These are phyloP conservation scores for Phytophthora aleatoria DNA, from an alignment of 352 stramenopile species.

Conservation along the genomic window DNA sequence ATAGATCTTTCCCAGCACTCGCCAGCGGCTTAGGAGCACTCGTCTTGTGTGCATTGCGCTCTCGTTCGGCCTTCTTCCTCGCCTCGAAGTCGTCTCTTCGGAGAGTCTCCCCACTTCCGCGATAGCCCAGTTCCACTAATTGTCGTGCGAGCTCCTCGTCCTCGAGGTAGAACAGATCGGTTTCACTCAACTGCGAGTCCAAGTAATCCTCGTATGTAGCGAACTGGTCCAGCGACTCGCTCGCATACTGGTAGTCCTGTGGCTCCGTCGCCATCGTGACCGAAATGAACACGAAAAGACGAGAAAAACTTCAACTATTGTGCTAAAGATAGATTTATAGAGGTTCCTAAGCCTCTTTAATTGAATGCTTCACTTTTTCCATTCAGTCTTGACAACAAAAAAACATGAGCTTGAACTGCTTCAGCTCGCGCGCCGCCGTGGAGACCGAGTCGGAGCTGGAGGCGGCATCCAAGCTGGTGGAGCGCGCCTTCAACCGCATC, in stretches of 20 bases:
- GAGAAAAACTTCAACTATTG: slow-evolving; percentile 32
- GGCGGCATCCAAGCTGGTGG: slow-evolving; percentile 65
- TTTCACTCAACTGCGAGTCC: slow-evolving; percentile 91
- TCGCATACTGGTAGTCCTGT: slow-evolving; percentile 71
- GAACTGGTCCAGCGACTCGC: slow-evolving; percentile 90
- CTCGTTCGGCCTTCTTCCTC: slow-evolving; percentile 85
- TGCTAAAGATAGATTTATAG: not conserved
- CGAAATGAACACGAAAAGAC: slow-evolving; percentile 17
- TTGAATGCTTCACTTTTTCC: slow-evolving; percentile 19
- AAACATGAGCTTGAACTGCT: slow-evolving; percentile 72
- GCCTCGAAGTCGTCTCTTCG: slow-evolving; percentile 93
- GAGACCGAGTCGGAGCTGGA: slow-evolving; percentile 73
- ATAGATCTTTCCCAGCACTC: slow-evolving; percentile 88
- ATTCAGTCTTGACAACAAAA: slow-evolving; percentile 2
- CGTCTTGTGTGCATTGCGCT: slow-evolving; percentile 90
- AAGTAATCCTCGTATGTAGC: slow-evolving; percentile 96
- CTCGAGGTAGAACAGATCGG: slow-evolving; percentile 94
- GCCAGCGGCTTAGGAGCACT: slow-evolving; percentile 89
- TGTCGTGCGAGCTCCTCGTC: slow-evolving; percentile 93
- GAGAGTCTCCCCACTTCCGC: slow-evolving; percentile 92
- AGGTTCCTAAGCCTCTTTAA: slow-evolving; percentile 11
- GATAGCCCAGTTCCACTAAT: slow-evolving; percentile 94
- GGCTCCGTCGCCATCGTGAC: slow-evolving; percentile 49
- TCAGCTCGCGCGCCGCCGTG: slow-evolving; percentile 53
- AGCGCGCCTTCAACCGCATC: slow-evolving; percentile 59